Evolutionary conservation across 257 asterid species (phyloP).

Genomic region (Solanum chilense): DNA sequence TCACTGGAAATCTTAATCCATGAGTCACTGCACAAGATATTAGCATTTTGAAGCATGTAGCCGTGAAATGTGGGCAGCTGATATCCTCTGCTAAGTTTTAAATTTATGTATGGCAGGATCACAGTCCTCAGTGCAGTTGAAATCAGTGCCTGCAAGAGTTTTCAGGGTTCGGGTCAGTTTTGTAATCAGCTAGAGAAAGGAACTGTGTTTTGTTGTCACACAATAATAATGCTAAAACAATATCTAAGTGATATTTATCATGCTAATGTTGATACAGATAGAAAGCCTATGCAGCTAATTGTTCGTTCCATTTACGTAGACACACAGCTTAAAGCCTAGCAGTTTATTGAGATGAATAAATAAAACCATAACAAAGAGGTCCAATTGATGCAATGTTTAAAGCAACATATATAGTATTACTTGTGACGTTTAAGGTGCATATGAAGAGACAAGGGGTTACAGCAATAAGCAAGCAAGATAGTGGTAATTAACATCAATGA

Average conservation of each 20-base stretch:
- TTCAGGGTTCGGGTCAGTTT: background rate
- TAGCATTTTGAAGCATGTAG: slow-evolving; percentile 50
- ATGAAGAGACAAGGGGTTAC: background rate
- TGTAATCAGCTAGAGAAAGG: background rate
- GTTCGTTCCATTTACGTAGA: background rate
- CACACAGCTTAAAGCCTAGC: background rate
- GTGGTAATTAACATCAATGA: background rate
- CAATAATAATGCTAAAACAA: background rate
- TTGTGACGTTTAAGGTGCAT: background rate
- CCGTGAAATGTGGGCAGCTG: slow-evolving; percentile 56
- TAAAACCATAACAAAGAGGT: background rate
- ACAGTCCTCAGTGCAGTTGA: slow-evolving; percentile 51
- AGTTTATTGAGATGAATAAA: background rate
- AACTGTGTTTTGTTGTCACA: background rate
- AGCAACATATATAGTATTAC: background rate
- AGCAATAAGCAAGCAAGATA: background rate
- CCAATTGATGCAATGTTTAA: background rate
- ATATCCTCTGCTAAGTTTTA: slow-evolving; percentile 46
- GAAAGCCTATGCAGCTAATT: background rate
- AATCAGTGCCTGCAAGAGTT: slow-evolving; percentile 43
- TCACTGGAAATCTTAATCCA: slow-evolving; percentile 63
- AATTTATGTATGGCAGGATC: slow-evolving; percentile 56
- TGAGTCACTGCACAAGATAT: slow-evolving; percentile 31
- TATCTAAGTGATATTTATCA: background rate
- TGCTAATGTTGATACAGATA: background rate